Evolutionary conservation across 2,329 filamentous ascomycete genomes (phyloP).

Genomic region (Fusarium pseudonygamai): DNA sequence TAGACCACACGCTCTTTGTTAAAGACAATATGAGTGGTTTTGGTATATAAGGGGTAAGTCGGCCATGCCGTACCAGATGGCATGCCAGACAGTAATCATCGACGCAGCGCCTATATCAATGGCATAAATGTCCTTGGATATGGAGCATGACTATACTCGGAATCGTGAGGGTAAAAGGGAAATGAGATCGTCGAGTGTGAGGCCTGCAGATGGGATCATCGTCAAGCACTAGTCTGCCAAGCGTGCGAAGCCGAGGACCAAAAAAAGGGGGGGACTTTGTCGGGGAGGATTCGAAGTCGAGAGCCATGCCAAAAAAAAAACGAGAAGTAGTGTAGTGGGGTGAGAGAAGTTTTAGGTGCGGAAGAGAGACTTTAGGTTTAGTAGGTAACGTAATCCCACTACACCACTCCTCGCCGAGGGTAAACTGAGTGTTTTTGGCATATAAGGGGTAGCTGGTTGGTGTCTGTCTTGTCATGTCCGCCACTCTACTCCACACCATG

Average conservation of each 20-base stretch:
- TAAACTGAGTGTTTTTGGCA: background rate
- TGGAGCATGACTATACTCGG: too few relatives aligned
- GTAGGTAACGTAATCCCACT: background rate
- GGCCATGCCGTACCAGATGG: too few relatives aligned
- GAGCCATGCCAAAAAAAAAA: background rate
- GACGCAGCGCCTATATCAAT: too few relatives aligned
- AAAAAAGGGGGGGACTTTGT: background rate
- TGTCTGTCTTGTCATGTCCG: too few relatives aligned
- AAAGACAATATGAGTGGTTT: background rate
- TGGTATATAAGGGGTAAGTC: background rate
- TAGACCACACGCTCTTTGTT: slow-evolving; percentile 4
- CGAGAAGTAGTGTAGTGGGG: background rate
- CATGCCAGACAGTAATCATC: too few relatives aligned
- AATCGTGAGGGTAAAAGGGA: too few relatives aligned
- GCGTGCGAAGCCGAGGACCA: background rate
- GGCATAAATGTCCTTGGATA: too few relatives aligned
- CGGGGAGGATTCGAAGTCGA: background rate
- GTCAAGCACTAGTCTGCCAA: background rate
- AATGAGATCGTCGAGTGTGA: rapidly evolving
- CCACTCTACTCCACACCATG: too few relatives aligned
- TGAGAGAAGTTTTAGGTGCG: slow-evolving; percentile 6
- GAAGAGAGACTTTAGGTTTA: background rate
- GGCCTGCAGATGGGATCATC: background rate
- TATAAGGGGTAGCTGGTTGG: background rate
- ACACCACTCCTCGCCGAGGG: background rate